Conservation (phyloP, 2,329 filamentous ascomycete genomes). For the Aspergillus piperis region DNA sequence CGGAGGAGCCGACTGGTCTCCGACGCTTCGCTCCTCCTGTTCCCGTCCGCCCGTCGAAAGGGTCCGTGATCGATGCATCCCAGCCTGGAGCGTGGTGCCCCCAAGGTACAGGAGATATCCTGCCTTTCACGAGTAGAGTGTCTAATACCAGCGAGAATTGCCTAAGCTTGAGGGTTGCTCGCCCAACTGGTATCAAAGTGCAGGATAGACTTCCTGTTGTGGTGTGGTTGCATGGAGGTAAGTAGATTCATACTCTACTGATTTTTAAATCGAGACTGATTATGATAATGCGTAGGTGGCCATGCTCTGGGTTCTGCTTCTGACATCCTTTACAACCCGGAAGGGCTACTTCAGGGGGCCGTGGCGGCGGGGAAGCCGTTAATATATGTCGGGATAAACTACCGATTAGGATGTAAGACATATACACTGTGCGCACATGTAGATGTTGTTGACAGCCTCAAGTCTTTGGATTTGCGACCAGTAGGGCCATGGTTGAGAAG, state of each 20-base stretch:
- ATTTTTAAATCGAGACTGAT: background rate
- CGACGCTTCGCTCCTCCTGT: slow-evolving; percentile 20
- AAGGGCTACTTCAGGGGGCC: slow-evolving; percentile 15
- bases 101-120: slow-evolving; percentile 20
- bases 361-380: slow-evolving; percentile 12
- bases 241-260: background rate
- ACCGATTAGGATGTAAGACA: slow-evolving; percentile 16
- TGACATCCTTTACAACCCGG: slow-evolving; percentile 19
- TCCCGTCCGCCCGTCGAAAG: slow-evolving; percentile 4
- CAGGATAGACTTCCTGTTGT: slow-evolving; percentile 15
- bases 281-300: slow-evolving; percentile 9
- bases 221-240: slow-evolving; percentile 22
- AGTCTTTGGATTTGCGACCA: slow-evolving; percentile 23
- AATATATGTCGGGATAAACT: slow-evolving; percentile 20
- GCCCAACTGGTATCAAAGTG: background rate
- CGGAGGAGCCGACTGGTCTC: slow-evolving; percentile 16
- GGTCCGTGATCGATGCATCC: slow-evolving; percentile 21
- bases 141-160: slow-evolving; percentile 23
- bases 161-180: slow-evolving; percentile 20
- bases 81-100: slow-evolving; percentile 21
- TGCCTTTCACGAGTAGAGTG: slow-evolving; percentile 22
- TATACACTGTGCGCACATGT: too few species aligned
- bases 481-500: slow-evolving; percentile 20
- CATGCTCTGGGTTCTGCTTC: slow-evolving; percentile 19
- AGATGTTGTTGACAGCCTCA: background rate